phyloP scores from a whole-genome alignment of 192 early-diverging fungal genomes.

The Coemansia brasiliensis region DNA sequence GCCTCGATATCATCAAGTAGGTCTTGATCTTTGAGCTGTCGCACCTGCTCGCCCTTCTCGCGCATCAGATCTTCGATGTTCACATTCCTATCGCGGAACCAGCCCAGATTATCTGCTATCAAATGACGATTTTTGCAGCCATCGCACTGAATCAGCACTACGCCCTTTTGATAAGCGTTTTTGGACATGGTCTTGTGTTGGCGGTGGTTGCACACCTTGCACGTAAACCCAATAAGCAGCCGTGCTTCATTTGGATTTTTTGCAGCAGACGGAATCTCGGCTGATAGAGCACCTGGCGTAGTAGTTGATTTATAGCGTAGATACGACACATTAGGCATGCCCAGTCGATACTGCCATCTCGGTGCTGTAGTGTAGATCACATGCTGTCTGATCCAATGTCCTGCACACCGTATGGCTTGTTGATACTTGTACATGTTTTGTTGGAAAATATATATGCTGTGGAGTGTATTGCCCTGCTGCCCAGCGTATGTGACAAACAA shows the following conservation, averaged over 20 bases:
- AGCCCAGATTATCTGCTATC: slow-evolving; percentile 97
- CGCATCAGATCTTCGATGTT: slow-evolving; percentile 83
- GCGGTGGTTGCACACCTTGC: slow-evolving; percentile 86
- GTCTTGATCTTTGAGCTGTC: slow-evolving; percentile 47
- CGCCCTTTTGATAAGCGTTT: slow-evolving; percentile 84
- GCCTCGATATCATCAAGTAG: slow-evolving; percentile 47
- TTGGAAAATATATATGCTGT: too few relatives aligned
- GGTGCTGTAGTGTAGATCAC: too few relatives aligned
- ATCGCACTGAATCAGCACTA: slow-evolving; percentile 92
- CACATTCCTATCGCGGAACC: slow-evolving; percentile 74
- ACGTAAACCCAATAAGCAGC: slow-evolving; percentile 89
- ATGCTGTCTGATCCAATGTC: too few relatives aligned
- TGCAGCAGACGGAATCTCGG: neutral
- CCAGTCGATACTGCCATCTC: neutral
- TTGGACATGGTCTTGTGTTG: slow-evolving; percentile 91
- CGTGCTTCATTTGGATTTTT: slow-evolving; percentile 25
- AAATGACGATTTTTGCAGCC: slow-evolving; percentile 87
- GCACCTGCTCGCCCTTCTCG: slow-evolving; percentile 72
- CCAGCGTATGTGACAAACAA: too few relatives aligned
- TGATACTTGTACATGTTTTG: too few relatives aligned
- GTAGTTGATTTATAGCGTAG: slow-evolving; percentile 16
- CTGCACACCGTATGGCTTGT: too few relatives aligned
- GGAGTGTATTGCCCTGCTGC: too few relatives aligned
- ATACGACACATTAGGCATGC: neutral
- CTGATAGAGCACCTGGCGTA: neutral